Evolutionary conservation across 2,329 filamentous ascomycete genomes (phyloP).

Genomic region (Arthrobotrys musiformis): DNA sequence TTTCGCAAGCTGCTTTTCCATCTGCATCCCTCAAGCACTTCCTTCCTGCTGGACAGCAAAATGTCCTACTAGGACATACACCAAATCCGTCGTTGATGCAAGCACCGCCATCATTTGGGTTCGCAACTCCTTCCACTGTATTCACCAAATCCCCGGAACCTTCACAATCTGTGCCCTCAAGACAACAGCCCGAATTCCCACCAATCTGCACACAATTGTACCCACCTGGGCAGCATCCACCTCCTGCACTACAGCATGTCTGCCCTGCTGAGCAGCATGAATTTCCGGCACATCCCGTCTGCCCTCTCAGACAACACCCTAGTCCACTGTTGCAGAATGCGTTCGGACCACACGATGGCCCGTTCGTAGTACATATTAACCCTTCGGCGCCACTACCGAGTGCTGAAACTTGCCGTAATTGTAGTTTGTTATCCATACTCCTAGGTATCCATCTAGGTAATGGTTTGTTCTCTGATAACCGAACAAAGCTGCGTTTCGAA

Average conservation of each 20-base stretch:
- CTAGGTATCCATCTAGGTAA: constrained; percentile 48
- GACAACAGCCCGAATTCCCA: constrained; percentile 40
- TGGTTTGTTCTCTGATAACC: constrained; percentile 23
- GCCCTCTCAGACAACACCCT: constrained; percentile 41
- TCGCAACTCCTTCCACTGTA: constrained; percentile 39
- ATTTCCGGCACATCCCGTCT: constrained; percentile 40
- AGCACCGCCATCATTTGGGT: constrained; percentile 35
- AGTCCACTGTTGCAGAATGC: constrained; percentile 42
- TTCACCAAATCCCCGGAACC: constrained; percentile 33
- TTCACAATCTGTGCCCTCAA: constrained; percentile 34
- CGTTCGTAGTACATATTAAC: constrained; percentile 33
- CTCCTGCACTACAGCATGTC: constrained; percentile 33
- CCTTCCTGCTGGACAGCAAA: constrained; percentile 49
- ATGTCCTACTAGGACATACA: constrained; percentile 46
- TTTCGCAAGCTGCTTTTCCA: constrained; percentile 39
- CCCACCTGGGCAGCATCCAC: constrained; percentile 46
- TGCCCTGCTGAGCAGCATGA: constrained; percentile 45
- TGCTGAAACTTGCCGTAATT: constrained; percentile 11
- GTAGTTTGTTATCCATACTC: constrained; percentile 36
- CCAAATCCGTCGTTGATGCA: constrained; percentile 46
- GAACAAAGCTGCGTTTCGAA: constrained; percentile 33
- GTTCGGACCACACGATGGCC: constrained; percentile 41
- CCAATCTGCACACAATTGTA: constrained; percentile 42
- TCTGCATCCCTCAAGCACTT: constrained; percentile 45
- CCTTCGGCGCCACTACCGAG: constrained; percentile 14